Evolutionary conservation across 2,329 filamentous ascomycete species (phyloP).

Genomic region (Clarireedia hainanense): DNA sequence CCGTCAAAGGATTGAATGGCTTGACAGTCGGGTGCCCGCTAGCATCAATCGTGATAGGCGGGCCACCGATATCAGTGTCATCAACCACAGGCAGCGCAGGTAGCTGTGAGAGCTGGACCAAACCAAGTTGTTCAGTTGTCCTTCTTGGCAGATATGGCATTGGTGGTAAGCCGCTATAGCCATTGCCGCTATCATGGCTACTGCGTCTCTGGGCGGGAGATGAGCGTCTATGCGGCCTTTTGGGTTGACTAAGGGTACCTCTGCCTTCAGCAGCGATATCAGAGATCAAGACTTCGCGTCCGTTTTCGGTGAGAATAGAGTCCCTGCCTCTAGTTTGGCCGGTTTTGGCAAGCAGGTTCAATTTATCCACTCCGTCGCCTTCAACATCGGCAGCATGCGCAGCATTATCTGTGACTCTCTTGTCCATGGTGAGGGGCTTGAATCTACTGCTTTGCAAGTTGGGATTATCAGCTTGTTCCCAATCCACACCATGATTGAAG

Average conservation of each 20-base stretch:
- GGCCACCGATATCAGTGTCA: constrained; percentile 77
- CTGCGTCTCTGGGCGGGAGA: constrained; percentile 10
- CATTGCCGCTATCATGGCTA: constrained; percentile 22
- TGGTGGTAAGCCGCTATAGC: constrained; percentile 49
- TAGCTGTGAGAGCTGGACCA: constrained; percentile 62
- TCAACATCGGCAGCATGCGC: constrained; percentile 68
- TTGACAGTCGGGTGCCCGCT: constrained; percentile 40
- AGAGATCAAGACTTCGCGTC: constrained; percentile 64
- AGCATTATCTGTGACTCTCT: constrained; percentile 50
- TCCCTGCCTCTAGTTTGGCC: constrained; percentile 61
- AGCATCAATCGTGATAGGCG: constrained; percentile 49
- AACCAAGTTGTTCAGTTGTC: constrained; percentile 58
- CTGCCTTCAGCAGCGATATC: constrained; percentile 56
- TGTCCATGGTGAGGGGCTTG: constrained; percentile 35
- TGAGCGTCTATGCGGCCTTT: constrained; percentile 32
- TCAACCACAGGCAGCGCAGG: constrained; percentile 62
- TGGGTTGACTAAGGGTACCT: constrained; percentile 47
- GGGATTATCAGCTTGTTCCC: constrained; percentile 29
- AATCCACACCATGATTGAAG: constrained; percentile 66
- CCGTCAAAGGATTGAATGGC: constrained; percentile 44
- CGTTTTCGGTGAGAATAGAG: constrained; percentile 56
- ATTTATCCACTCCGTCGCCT: constrained; percentile 69
- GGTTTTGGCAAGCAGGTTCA: constrained; percentile 56
- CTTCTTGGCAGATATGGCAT: constrained; percentile 48
- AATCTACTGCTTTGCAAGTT: constrained; percentile 38